These are phyloP conservation scores for Litchi chinensis DNA, from an alignment of 345 rosid genomes.

Conservation along the genomic window DNA sequence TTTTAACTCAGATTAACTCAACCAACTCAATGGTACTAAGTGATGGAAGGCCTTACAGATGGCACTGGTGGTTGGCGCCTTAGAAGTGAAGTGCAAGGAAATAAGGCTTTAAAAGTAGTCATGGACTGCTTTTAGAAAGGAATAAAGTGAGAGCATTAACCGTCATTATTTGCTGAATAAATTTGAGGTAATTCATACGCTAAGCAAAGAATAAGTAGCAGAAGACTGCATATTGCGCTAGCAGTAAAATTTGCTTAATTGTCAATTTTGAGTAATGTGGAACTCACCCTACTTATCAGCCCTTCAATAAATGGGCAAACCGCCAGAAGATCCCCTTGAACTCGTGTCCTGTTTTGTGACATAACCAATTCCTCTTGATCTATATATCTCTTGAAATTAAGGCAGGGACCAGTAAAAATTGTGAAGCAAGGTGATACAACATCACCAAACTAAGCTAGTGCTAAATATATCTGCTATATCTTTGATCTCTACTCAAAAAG, in stretches of 20 bases:
- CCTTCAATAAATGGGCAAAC: background rate
- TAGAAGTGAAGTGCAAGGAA: slow-evolving; percentile 20
- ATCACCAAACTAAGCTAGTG: background rate
- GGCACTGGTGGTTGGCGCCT: slow-evolving; percentile 16
- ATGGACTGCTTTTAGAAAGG: background rate
- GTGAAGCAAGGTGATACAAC: background rate
- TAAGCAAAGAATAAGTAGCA: background rate
- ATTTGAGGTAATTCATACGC: background rate
- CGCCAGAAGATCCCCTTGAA: background rate
- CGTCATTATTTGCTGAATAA: background rate
- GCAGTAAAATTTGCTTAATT: background rate
- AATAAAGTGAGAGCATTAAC: background rate
- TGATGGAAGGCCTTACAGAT: background rate
- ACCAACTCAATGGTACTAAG: slow-evolving; percentile 10
- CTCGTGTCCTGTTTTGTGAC: too few relatives aligned
- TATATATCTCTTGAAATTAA: background rate
- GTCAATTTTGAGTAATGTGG: background rate
- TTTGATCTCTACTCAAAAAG: background rate
- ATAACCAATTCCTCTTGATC: background rate
- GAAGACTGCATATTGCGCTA: background rate
- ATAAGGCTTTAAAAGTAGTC: slow-evolving; percentile 19
- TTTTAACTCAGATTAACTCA: slow-evolving; percentile 14
- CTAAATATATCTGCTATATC: background rate
- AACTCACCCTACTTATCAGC: background rate
- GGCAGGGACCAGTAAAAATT: background rate